Conservation (phyloP, 148 eudicot genomes). For the Fagopyrum esculentum region DNA sequence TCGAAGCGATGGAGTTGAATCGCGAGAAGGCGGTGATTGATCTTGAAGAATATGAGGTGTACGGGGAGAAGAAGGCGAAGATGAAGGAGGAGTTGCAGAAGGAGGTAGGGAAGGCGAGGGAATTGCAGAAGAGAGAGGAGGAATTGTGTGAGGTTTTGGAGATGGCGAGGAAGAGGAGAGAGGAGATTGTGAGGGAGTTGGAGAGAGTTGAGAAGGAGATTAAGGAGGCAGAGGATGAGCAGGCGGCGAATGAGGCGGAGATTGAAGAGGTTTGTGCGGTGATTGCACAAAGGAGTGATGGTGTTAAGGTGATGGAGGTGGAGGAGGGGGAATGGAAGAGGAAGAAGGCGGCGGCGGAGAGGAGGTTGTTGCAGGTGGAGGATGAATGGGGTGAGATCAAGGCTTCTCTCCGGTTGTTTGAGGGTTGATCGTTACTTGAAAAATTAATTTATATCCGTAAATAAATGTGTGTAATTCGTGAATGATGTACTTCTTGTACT, state of each 20-base stretch:
- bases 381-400: not conserved
- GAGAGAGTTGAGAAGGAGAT: conserved; percentile 10
- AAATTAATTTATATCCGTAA: too few relatives aligned
- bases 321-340: conserved; percentile 3
- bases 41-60: conserved; percentile 17
- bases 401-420: not conserved
- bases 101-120: conserved; percentile 28
- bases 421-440: not conserved
- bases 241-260: conserved; percentile 4
- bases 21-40: conserved; percentile 23
- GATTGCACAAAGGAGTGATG: not conserved
- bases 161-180: conserved; percentile 25
- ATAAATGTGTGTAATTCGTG: too few relatives aligned
- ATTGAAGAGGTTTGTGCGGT: not conserved
- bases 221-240: conserved; percentile 4
- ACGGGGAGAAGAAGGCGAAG: conserved; percentile 16
- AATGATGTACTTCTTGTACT: too few relatives aligned
- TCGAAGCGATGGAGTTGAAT: conserved; percentile 19
- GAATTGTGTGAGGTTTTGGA: conserved; percentile 19
- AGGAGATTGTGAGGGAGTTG: conserved; percentile 11
- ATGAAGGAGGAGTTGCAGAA: conserved; percentile 25
- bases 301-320: conserved; percentile 11
- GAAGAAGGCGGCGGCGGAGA: conserved; percentile 3
- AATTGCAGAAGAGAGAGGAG: conserved; percentile 29
- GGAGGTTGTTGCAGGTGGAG: not conserved